Conservation (phyloP, 1,284 basidiomycete species). For the Megacollybia platyphylla region DNA sequence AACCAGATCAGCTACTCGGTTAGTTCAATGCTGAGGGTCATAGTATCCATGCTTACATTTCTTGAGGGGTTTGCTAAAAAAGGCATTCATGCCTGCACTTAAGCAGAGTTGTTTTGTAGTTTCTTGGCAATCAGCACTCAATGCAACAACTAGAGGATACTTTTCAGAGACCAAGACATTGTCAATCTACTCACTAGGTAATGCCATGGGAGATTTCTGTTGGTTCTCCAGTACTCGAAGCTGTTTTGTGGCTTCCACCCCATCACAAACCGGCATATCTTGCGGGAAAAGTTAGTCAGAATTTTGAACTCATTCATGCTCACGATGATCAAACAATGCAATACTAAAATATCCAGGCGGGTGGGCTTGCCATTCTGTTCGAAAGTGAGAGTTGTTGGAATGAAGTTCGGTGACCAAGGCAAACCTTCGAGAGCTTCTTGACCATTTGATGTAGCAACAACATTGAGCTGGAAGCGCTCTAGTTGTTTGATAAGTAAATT, state of each 20-base stretch:
- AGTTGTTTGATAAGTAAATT: conserved; percentile 54
- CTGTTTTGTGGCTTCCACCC: conserved; percentile 57
- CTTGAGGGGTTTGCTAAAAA: conserved; percentile 57
- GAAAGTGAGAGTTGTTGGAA: neutral
- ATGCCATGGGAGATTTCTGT: conserved; percentile 27
- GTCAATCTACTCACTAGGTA: conserved; percentile 36
- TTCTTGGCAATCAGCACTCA: conserved; percentile 64
- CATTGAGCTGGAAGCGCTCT: conserved; percentile 43
- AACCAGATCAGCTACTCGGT: conserved; percentile 29
- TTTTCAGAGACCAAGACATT: conserved; percentile 2
- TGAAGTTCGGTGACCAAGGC: conserved; percentile 4
- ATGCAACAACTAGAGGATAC: conserved; percentile 38
- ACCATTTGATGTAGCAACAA: conserved; percentile 50
- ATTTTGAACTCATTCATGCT: conserved; percentile 11
- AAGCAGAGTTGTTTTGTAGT: conserved; percentile 61
- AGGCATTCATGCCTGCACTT: conserved; percentile 62
- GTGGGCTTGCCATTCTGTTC: conserved; percentile 50
- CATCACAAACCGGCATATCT: conserved; percentile 71
- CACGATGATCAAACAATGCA: conserved; percentile 63
- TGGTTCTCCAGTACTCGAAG: conserved; percentile 45
- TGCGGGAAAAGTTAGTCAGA: neutral
- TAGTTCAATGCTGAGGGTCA: neutral
- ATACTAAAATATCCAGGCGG: conserved; percentile 55
- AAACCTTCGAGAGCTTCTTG: conserved; percentile 49
- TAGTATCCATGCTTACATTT: conserved; percentile 28